Base-by-base conservation (phyloP, 139 green algal genomes). In the Asterochloris erici region DNA sequence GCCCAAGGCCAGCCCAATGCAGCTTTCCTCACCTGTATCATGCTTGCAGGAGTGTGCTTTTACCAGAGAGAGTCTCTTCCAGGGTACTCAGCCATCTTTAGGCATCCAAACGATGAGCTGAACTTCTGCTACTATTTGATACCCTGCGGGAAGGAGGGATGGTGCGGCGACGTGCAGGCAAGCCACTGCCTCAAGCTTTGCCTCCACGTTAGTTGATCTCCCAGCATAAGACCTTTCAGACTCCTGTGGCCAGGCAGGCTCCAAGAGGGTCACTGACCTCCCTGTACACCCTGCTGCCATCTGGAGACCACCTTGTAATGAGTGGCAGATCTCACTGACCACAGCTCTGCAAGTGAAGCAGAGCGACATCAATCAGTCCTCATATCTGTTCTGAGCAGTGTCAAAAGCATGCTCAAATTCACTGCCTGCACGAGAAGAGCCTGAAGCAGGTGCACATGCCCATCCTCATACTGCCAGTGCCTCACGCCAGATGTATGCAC, bases 111-210 rank as follows among this genome's bases (percentile, higher is more conserved):
- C 75, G 94, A 97, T 74, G 95, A 98, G 85, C 89, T 98, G 16
- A 96, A 96, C 90, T 97, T 92, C 89, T 98, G 94, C 93, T 98
- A 98, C 87, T 98, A 98, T 90, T 90, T 98, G 26, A 98, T 98
- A 78, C 95, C 95, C 76, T 91, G 87, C 81, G 93, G 93, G 86
- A 92, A 92, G 79, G 84, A 93, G 17, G 90, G 87, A 29, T 87
- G 88, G 84, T 94, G 92, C 83, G 95, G 95, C 63, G 88, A 92
- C 24, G 93, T 96, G 62, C 93, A 87, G 76, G 89, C 88, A 79
- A 64, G 79, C 10, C 1, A 29, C 64, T 71, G 66, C 66, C 66
- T 17, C n/a, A 62, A 23, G 21, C 27, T 9, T 83, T 80, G 28
- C 38, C 63, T 83, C n/a, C 4, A 62, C 9, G 10, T 4, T 9